phyloP scores from a whole-genome alignment of 1,139 yeast species.

The Blastobotrys buckinghamii region DNA sequence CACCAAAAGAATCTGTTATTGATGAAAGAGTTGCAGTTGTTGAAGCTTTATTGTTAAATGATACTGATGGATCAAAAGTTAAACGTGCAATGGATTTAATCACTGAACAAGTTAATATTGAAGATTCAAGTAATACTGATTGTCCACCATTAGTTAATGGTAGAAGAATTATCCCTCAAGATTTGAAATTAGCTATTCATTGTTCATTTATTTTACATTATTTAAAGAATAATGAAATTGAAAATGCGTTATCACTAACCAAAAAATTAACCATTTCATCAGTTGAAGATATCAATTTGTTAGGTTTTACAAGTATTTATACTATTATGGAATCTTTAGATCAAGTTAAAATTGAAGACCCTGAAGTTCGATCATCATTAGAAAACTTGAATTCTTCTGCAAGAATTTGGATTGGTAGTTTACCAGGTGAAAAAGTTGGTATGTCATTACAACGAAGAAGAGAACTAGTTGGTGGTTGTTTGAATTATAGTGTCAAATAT shows the following conservation, averaged over 20 bases:
- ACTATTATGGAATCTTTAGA: slow-evolving; percentile 16
- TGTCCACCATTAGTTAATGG: slow-evolving; percentile 20
- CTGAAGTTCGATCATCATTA: slow-evolving; percentile 12
- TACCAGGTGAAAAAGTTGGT: slow-evolving; percentile 31
- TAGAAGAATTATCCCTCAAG: slow-evolving; percentile 21
- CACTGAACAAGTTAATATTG: slow-evolving; percentile 12
- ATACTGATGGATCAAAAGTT: slow-evolving; percentile 22
- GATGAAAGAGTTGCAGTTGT: slow-evolving; percentile 29
- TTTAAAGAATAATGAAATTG: slow-evolving; percentile 17
- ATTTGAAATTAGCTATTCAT: slow-evolving; percentile 26
- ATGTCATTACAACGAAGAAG: slow-evolving; percentile 28
- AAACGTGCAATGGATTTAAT: slow-evolving; percentile 21
- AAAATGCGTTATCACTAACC: slow-evolving; percentile 19
- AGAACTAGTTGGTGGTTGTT: slow-evolving; percentile 31
- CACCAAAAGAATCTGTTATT: slow-evolving; percentile 29
- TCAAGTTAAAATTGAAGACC: slow-evolving; percentile 12
- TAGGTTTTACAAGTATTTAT: slow-evolving; percentile 33
- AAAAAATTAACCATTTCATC: slow-evolving; percentile 19
- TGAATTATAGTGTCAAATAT: slow-evolving; percentile 26
- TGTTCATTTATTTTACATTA: slow-evolving; percentile 25
- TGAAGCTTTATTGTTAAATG: slow-evolving; percentile 29
- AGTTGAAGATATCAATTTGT: slow-evolving; percentile 28
- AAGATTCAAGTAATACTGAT: not conserved
- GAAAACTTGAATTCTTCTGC: slow-evolving; percentile 28
- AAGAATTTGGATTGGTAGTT: slow-evolving; percentile 36